A percentile compares a stretch with the other conserved stretches of the same genome.
phyloP scores from a whole-genome alignment of 2,329 filamentous ascomycete genomes.

The Sporothrix inflata region DNA sequence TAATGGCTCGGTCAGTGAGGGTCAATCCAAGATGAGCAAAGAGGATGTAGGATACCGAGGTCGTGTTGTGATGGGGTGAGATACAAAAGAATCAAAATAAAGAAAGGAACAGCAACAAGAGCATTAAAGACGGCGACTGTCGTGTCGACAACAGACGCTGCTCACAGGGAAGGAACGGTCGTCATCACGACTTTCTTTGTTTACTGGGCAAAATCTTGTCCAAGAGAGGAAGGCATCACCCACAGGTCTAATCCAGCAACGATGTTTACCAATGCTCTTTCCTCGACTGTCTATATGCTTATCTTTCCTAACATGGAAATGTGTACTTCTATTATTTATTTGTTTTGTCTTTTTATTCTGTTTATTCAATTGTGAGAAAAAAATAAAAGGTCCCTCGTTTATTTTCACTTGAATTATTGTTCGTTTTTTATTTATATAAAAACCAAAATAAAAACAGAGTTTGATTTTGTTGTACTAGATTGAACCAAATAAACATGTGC shows the following conservation, averaged over 20 bases:
- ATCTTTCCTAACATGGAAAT: not conserved
- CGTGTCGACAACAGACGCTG: not conserved
- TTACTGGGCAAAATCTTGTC: not conserved
- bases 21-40: not conserved
- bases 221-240: not conserved
- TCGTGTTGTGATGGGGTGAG: not conserved
- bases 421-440: too few species aligned
- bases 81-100: not conserved
- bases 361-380: too few species aligned
- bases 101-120: not conserved
- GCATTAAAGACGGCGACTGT: not conserved
- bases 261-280: not conserved
- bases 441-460: too few species aligned
- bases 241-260: not conserved
- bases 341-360: not conserved
- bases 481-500: too few species aligned
- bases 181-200: not conserved
- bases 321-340: too few species aligned
- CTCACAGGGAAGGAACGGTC: not conserved
- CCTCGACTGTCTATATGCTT: not conserved
- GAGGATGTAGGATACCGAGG: conserved; percentile 7
- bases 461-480: too few species aligned
- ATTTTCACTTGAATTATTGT: too few species aligned
- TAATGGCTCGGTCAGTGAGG: not conserved
- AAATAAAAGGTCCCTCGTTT: too few species aligned